Conservation (phyloP, 768 basidiomycete genomes). For the Zangia roseola region DNA sequence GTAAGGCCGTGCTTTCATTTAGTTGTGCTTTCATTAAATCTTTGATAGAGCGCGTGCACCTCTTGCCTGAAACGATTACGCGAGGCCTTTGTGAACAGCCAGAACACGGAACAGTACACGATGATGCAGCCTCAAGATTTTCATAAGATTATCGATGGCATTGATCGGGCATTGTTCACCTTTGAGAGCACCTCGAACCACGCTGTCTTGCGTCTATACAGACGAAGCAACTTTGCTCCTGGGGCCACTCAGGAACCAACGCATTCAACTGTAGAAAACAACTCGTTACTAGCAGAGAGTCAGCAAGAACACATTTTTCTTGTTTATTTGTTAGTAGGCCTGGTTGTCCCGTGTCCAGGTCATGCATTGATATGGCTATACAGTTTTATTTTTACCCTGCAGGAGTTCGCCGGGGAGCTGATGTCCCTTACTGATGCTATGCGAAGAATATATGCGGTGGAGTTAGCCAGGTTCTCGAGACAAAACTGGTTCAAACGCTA, state of each 20-base stretch:
- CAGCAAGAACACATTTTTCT: conserved; percentile 86
- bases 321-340: conserved; percentile 78
- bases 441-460: conserved; percentile 69
- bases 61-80: conserved; percentile 61
- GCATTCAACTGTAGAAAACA: conserved; percentile 28
- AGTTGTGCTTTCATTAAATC: conserved; percentile 1
- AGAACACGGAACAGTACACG: conserved; percentile 29
- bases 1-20: conserved; percentile 40
- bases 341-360: not conserved
- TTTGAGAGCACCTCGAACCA: conserved; percentile 86
- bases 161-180: conserved; percentile 65
- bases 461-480: conserved; percentile 44
- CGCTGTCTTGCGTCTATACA: conserved; percentile 75
- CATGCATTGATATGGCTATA: conserved; percentile 9
- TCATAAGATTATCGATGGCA: conserved; percentile 56
- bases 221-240: conserved; percentile 42
- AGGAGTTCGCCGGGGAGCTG: conserved; percentile 89
- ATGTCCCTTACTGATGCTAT: conserved; percentile 82
- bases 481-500: conserved; percentile 42
- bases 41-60: conserved; percentile 55
- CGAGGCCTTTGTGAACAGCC: conserved; percentile 56
- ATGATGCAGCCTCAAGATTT: conserved; percentile 59
- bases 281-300: conserved; percentile 38
- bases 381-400: conserved; percentile 94
- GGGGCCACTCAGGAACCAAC: conserved; percentile 12